phyloP scores from a whole-genome alignment of 495 filamentous ascomycete species.

The Xylaria longipes region DNA sequence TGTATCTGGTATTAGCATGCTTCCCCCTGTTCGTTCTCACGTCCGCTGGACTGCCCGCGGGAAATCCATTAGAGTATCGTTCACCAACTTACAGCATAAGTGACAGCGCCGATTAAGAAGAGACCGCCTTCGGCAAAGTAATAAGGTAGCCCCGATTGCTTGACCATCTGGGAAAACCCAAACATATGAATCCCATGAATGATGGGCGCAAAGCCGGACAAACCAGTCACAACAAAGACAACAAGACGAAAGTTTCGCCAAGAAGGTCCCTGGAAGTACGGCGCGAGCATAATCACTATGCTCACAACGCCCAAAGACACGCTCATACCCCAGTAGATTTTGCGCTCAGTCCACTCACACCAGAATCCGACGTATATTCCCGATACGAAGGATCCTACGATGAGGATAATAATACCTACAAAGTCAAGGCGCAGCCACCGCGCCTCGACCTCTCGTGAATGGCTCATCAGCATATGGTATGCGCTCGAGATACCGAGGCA shows the following conservation, averaged over 20 bases:
- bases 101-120: slow-evolving; percentile 45
- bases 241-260: slow-evolving; percentile 46
- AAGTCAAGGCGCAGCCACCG: slow-evolving; percentile 56
- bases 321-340: slow-evolving; percentile 57
- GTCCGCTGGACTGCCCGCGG: not conserved
- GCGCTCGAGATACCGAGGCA: slow-evolving; percentile 52
- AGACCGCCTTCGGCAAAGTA: slow-evolving; percentile 48
- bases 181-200: slow-evolving; percentile 52
- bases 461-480: slow-evolving; percentile 61
- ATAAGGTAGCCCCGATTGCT: slow-evolving; percentile 53
- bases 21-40: slow-evolving; percentile 16
- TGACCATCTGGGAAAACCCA: slow-evolving; percentile 47
- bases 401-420: slow-evolving; percentile 55
- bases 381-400: slow-evolving; percentile 54
- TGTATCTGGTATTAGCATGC: slow-evolving; percentile 29
- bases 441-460: slow-evolving; percentile 47
- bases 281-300: slow-evolving; percentile 48
- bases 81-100: slow-evolving; percentile 51
- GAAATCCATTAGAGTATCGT: not conserved
- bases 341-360: slow-evolving; percentile 48
- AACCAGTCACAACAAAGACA: slow-evolving; percentile 53
- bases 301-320: slow-evolving; percentile 42
- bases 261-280: slow-evolving; percentile 49
- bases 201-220: slow-evolving; percentile 57
- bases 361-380: slow-evolving; percentile 61